Evolutionary conservation across 1,139 yeast species (phyloP).

Genomic region (Lodderomyces orthopsilosis): DNA sequence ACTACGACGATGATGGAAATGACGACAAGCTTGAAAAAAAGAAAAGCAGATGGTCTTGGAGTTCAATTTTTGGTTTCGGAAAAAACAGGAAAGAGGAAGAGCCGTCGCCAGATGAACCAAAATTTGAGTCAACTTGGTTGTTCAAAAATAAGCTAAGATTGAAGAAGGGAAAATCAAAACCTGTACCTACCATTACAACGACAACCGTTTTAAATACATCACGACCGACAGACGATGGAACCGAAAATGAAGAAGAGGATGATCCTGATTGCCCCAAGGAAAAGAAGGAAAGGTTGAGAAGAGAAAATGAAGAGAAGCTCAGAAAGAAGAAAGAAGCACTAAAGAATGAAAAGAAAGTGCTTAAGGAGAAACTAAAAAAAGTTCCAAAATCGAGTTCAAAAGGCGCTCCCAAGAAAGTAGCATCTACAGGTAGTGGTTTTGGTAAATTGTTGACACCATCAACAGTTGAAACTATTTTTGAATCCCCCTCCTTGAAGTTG

Average conservation of each 20-base stretch:
- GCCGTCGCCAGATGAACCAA: neutral
- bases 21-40: neutral
- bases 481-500: neutral
- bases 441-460: neutral
- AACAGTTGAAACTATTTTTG: neutral
- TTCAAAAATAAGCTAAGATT: neutral
- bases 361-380: neutral
- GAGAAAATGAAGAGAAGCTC: neutral
- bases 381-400: neutral
- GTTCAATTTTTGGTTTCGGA: neutral
- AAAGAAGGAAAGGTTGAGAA: neutral
- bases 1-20: neutral
- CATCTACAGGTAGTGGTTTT: neutral
- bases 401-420: neutral
- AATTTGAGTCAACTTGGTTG: neutral
- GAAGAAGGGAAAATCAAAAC: neutral
- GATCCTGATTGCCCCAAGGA: constrained; percentile 5
- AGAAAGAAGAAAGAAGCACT: neutral
- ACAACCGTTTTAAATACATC: neutral
- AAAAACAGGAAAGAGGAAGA: neutral
- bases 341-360: neutral
- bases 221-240: neutral
- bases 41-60: constrained; percentile 1
- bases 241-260: constrained; percentile 2
- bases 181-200: neutral